Evolutionary conservation across 2,329 filamentous ascomycete genomes (phyloP).

Genomic region (Neoscytalidium dimidiatum): DNA sequence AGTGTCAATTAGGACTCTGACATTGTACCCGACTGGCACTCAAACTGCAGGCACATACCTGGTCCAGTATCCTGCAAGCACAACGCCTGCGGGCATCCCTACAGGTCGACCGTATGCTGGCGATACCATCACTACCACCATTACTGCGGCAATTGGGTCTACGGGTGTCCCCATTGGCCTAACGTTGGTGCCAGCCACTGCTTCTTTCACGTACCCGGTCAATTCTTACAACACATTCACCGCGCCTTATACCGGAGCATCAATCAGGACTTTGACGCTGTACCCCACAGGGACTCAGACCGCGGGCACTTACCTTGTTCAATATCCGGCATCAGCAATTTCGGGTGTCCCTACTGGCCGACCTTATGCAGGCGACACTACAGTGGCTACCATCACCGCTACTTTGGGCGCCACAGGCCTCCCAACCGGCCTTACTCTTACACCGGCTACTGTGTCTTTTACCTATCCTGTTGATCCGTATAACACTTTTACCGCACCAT

Average conservation of each 20-base stretch:
- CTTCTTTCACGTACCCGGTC: not conserved
- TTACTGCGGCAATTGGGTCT: not conserved
- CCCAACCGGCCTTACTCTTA: not conserved
- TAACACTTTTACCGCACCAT: not conserved
- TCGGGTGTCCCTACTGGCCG: not conserved
- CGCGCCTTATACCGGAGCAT: not conserved
- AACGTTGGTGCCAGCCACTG: not conserved
- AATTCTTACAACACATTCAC: not conserved
- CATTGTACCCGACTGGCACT: not conserved
- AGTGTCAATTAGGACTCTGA: not conserved
- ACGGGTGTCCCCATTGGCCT: not conserved
- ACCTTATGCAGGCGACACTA: not conserved
- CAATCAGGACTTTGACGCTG: not conserved
- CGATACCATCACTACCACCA: not conserved
- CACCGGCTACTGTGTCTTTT: not conserved
- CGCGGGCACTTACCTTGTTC: not conserved
- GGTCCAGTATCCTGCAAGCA: not conserved
- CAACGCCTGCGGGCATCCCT: not conserved
- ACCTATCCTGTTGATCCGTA: not conserved
- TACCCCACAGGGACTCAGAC: not conserved
- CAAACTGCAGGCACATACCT: not conserved
- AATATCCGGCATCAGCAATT: not conserved
- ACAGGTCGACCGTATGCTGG: not conserved
- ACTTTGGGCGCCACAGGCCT: not conserved
- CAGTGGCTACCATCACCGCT: not conserved